Conservation (phyloP, 306 rosid genomes). For the Pyrus communis region DNA sequence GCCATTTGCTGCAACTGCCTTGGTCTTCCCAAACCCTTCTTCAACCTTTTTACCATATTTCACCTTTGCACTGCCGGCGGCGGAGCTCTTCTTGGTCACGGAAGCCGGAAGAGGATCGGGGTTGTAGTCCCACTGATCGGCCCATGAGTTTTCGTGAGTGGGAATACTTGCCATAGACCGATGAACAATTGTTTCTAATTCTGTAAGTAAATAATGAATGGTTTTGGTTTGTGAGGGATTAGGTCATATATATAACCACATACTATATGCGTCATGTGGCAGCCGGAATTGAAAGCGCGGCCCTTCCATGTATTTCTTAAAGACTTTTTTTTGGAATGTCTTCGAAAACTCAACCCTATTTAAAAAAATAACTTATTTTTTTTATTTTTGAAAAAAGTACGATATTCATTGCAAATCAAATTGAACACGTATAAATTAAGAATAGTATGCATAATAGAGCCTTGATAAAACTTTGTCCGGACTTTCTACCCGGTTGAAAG, state of each 20-base stretch:
- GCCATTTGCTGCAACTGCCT: slow-evolving; percentile 24
- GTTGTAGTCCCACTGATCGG: slow-evolving; percentile 33
- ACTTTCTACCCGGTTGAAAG: no score
- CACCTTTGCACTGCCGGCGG: neutral
- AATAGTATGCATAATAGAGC: no score
- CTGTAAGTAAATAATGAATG: neutral
- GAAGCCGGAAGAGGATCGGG: neutral
- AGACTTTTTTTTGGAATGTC: no score
- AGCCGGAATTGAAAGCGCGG: neutral
- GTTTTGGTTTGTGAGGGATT: neutral
- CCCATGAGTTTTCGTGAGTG: slow-evolving; percentile 23
- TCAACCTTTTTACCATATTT: slow-evolving; percentile 17
- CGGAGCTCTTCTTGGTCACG: neutral
- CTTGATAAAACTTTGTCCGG: no score
- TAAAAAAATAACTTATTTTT: no score
- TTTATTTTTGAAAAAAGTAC: no score
- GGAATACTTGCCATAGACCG: slow-evolving; percentile 13
- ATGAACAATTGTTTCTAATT: neutral
- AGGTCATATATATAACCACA: neutral
- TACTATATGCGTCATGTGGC: neutral
- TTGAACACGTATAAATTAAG: no score
- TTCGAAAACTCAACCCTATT: no score
- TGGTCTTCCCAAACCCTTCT: slow-evolving; percentile 28
- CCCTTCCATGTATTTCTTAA: neutral
- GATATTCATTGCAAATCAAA: no score